Evolutionary conservation across 2,329 filamentous ascomycete genomes (phyloP).

Genomic region (Ilyonectria robusta): DNA sequence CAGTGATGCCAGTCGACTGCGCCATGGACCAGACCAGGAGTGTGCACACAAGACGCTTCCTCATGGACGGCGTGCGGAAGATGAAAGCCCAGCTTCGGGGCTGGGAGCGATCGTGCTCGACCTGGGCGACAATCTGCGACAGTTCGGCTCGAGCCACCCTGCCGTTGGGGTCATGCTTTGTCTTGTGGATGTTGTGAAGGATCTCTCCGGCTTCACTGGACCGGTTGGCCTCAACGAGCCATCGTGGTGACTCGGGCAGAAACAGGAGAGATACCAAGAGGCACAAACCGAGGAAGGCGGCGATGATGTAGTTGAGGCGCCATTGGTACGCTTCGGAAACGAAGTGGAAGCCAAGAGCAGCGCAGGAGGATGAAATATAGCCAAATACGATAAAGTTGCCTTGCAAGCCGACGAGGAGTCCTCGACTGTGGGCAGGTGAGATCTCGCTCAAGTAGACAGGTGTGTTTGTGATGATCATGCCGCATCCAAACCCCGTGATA

Average conservation of each 20-base stretch:
- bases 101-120: neutral
- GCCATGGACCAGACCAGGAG: neutral
- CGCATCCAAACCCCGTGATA: neutral
- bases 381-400: too few relatives aligned
- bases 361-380: too few relatives aligned
- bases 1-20: neutral
- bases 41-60: neutral
- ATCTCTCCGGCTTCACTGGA: neutral
- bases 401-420: too few relatives aligned
- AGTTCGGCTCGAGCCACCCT: neutral
- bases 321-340: too few relatives aligned
- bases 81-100: neutral
- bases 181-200: neutral
- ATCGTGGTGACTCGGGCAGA: neutral
- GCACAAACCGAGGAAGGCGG: too few relatives aligned
- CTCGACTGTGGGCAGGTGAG: too few relatives aligned
- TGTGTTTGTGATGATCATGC: neutral
- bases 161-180: neutral
- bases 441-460: neutral
- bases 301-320: too few relatives aligned
- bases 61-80: neutral
- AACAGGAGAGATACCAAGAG: too few relatives aligned
- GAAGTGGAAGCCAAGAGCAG: too few relatives aligned
- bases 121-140: neutral
- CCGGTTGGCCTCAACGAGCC: neutral